A percentile compares a stretch with the other conserved stretches of the same genome.
Evolutionary conservation across 75 land plant species (phyloP).

Genomic region (Pinus albicaulis): DNA sequence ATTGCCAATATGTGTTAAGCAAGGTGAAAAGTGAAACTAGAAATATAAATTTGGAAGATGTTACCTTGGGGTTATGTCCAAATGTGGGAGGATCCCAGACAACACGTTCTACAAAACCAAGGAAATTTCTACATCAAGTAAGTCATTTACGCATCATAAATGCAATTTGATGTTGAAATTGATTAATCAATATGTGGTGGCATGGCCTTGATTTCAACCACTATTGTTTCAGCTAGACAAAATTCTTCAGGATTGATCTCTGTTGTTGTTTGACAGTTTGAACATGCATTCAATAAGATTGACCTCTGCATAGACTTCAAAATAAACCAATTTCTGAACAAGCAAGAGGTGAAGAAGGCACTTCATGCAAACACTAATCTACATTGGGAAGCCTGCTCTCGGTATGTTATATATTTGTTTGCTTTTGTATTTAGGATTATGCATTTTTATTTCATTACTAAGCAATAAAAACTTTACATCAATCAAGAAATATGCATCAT

Average conservation of each 20-base stretch:
- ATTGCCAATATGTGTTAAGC: not conserved
- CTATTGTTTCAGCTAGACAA: not conserved
- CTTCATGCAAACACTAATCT: slow-evolving; percentile 41
- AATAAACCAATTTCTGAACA: slow-evolving; percentile 23
- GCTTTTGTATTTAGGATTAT: too few relatives aligned
- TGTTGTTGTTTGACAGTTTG: not conserved
- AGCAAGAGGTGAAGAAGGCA: slow-evolving; percentile 27
- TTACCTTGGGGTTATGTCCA: slow-evolving; percentile 7
- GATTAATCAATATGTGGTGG: not conserved
- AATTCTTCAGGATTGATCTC: slow-evolving; percentile 2
- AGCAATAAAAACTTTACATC: too few relatives aligned
- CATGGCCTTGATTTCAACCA: not conserved
- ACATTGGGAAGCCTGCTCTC: too few relatives aligned
- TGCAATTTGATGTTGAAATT: not conserved
- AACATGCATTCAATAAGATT: not conserved
- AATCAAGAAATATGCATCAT: too few relatives aligned
- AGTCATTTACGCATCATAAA: too few relatives aligned
- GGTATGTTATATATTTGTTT: too few relatives aligned
- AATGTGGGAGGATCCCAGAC: slow-evolving; percentile 3
- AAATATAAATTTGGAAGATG: slow-evolving; percentile 15
- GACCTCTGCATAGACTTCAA: slow-evolving; percentile 27
- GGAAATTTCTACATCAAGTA: slow-evolving; percentile 5
- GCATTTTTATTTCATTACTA: too few relatives aligned
- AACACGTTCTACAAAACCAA: not conserved
- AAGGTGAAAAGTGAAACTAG: not conserved